phyloP scores from a whole-genome alignment of 768 basidiomycete species.

The Lentinus tigrinus region DNA sequence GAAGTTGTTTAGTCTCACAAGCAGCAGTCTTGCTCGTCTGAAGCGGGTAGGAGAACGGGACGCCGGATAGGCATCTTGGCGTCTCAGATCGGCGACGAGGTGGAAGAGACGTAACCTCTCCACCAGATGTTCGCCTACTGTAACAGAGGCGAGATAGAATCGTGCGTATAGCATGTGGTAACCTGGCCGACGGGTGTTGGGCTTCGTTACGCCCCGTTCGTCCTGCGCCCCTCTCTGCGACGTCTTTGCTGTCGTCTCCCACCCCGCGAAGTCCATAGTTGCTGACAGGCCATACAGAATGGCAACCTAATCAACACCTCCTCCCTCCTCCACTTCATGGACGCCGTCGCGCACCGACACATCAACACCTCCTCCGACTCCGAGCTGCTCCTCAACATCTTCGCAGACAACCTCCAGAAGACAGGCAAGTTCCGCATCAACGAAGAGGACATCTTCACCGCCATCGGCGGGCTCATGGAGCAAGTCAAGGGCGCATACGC shows the following conservation, averaged over 20 bases:
- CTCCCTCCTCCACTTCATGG: slow-evolving; percentile 87
- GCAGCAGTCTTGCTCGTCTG: too few species aligned
- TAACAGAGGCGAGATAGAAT: too few species aligned
- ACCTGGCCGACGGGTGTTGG: too few species aligned
- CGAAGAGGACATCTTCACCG: slow-evolving; percentile 98
- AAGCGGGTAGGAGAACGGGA: too few species aligned
- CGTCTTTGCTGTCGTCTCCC: neutral
- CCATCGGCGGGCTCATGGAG: slow-evolving; percentile 84
- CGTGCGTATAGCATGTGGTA: too few species aligned
- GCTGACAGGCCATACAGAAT: slow-evolving; percentile 54
- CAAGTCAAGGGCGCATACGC: slow-evolving; percentile 93
- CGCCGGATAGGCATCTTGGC: too few species aligned
- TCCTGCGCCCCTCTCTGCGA: too few species aligned
- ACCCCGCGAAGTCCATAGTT: neutral
- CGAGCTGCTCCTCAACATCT: slow-evolving; percentile 94
- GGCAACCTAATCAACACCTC: slow-evolving; percentile 96
- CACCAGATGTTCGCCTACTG: too few species aligned
- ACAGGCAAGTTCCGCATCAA: slow-evolving; percentile 99
- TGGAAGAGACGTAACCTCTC: too few species aligned
- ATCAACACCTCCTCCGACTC: slow-evolving; percentile 99
- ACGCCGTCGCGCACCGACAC: slow-evolving; percentile 93
- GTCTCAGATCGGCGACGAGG: too few species aligned
- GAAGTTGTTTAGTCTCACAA: too few species aligned
- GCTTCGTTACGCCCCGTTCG: too few species aligned
- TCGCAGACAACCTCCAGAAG: slow-evolving; percentile 96